phyloP scores from a whole-genome alignment of 768 basidiomycete genomes.

The Sistotremastrum suecicum region DNA sequence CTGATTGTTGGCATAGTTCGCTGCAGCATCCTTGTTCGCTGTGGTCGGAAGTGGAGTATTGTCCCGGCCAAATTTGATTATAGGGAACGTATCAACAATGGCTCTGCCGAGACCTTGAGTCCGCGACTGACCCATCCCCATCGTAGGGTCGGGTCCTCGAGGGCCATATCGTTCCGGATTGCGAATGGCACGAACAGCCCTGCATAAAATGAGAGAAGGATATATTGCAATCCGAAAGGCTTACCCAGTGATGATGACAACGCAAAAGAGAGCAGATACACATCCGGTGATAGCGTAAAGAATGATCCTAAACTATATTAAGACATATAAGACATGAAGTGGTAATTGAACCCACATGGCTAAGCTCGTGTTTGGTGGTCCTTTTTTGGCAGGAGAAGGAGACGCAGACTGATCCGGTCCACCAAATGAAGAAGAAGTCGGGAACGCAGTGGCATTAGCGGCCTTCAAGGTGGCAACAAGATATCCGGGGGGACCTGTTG shows the following conservation, averaged over 20 bases:
- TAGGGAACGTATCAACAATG: constrained; percentile 89
- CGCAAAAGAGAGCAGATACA: constrained; percentile 70
- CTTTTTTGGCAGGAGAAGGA: neutral
- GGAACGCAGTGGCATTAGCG: constrained; percentile 40
- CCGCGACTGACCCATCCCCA: constrained; percentile 39
- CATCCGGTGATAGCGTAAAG: constrained; percentile 82
- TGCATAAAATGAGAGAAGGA: constrained; percentile 14
- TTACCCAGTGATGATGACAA: constrained; percentile 78
- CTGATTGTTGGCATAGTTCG: constrained; percentile 3
- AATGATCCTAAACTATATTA: constrained; percentile 41
- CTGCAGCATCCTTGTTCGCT: constrained; percentile 5
- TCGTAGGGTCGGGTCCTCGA: constrained; percentile 24
- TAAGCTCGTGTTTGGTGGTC: constrained; percentile 36
- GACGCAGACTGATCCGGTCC: constrained; percentile 1
- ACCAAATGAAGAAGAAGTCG: constrained; percentile 1
- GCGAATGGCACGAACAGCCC: constrained; percentile 66
- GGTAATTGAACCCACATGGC: constrained; percentile 47
- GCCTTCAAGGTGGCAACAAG: constrained; percentile 58
- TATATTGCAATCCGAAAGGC: constrained; percentile 12
- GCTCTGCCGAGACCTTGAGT: constrained; percentile 82
- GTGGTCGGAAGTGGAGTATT: neutral
- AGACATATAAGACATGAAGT: constrained; percentile 3
- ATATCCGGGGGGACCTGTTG: constrained; percentile 39
- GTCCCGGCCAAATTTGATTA: constrained; percentile 64
- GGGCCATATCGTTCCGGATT: constrained; percentile 91